These are phyloP conservation scores for Silybum marianum DNA, from an alignment of 129 eudicot genomes.

Conservation along the genomic window DNA sequence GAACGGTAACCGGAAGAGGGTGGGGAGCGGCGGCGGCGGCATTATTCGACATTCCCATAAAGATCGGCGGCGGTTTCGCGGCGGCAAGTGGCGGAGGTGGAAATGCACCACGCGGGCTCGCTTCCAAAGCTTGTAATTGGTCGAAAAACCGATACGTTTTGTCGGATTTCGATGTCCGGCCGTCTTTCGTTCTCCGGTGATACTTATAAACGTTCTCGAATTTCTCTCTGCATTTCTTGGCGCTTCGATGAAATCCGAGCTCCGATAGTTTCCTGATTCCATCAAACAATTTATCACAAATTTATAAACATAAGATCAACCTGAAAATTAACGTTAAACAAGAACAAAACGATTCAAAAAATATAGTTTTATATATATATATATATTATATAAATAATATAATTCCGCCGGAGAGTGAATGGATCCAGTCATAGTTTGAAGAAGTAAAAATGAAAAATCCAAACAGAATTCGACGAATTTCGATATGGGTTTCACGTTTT, in stretches of 20 bases:
- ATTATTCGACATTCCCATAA: constrained; percentile 5
- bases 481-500: background rate
- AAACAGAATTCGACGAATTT: background rate
- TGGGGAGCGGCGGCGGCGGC: background rate
- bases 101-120: constrained; percentile 7
- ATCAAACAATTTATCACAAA: background rate
- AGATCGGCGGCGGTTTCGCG: constrained; percentile 11
- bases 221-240: constrained; percentile 54
- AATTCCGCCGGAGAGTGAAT: constrained; percentile 4
- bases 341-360: constrained; percentile 1
- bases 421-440: constrained; percentile 23
- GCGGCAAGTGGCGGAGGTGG: background rate
- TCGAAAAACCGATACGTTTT: constrained; percentile 42
- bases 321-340: constrained; percentile 27
- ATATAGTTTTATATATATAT: background rate
- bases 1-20: background rate
- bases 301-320: constrained; percentile 11
- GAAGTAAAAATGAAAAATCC: background rate
- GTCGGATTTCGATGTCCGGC: constrained; percentile 36
- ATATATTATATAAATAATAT: background rate
- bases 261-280: constrained; percentile 40
- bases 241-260: constrained; percentile 43
- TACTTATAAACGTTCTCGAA: constrained; percentile 49
- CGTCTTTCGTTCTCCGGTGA: constrained; percentile 47
- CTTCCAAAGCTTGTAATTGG: constrained; percentile 40